Percentiles rank a stretch among this genome's conserved stretches.
Conservation (phyloP, 768 basidiomycete species). For the Boletus rubescentipes region DNA sequence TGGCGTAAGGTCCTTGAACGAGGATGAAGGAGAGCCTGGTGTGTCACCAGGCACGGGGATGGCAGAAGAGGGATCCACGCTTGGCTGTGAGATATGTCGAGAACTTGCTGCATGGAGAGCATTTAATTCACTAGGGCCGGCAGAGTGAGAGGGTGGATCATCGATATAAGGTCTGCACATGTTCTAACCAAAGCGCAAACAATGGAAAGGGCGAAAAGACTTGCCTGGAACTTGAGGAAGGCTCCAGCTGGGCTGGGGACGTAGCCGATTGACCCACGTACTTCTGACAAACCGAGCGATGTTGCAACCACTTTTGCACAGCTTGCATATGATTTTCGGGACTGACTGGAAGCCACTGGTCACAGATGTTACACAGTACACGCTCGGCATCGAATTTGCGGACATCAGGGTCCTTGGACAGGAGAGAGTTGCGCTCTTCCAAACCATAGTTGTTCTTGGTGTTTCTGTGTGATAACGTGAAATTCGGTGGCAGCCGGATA, state of each 20-base stretch:
- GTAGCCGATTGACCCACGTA: constrained; percentile 8
- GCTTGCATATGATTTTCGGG: constrained; percentile 60
- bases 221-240: constrained; percentile 25
- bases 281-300: constrained; percentile 56
- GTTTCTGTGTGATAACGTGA: constrained; percentile 17
- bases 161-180: constrained; percentile 12
- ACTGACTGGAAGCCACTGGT: constrained; percentile 62
- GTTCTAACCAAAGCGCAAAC: not conserved
- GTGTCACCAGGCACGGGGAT: constrained; percentile 16
- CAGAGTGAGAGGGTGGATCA: constrained; percentile 31
- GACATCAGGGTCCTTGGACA: constrained; percentile 67
- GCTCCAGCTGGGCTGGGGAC: constrained; percentile 16
- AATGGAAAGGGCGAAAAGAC: constrained; percentile 9
- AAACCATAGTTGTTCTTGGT: constrained; percentile 57
- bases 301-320: constrained; percentile 64
- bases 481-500: constrained; percentile 6
- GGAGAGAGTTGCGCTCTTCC: constrained; percentile 57
- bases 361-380: constrained; percentile 66
- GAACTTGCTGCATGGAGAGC: constrained; percentile 28
- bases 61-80: constrained; percentile 3
- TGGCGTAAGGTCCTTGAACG: constrained; percentile 60
- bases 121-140: constrained; percentile 23
- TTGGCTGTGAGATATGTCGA: constrained; percentile 9
- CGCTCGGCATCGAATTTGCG: constrained; percentile 75
- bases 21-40: constrained; percentile 34